Evolutionary conservation across 192 early-diverging fungal genomes (phyloP).

Genomic region (Geranomyces variabilis): DNA sequence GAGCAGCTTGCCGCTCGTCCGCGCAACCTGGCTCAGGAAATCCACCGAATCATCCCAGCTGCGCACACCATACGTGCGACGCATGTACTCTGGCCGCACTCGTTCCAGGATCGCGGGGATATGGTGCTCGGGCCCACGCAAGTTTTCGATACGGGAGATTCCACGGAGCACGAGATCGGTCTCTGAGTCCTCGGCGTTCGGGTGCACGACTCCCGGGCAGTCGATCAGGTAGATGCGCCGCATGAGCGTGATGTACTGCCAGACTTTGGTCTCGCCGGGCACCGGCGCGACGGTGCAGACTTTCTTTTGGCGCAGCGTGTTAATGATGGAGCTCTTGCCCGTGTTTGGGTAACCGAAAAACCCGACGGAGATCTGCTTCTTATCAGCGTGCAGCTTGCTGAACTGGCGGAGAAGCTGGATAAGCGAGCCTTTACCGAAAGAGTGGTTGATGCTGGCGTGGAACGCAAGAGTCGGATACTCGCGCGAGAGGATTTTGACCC

Average conservation of each 20-base stretch:
- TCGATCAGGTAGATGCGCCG: slow-evolving; percentile 98
- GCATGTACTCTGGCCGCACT: slow-evolving; percentile 88
- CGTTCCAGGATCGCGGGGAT: slow-evolving; percentile 80
- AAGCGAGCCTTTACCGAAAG: slow-evolving; percentile 97
- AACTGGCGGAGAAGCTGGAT: slow-evolving; percentile 99
- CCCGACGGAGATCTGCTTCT: slow-evolving; percentile 98
- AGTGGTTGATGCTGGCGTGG: slow-evolving; percentile 97
- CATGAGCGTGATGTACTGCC: slow-evolving; percentile 99
- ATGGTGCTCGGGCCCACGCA: slow-evolving; percentile 86
- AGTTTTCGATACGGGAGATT: slow-evolving; percentile 91
- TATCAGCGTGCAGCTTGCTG: slow-evolving; percentile 89
- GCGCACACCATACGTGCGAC: slow-evolving; percentile 87
- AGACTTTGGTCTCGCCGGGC: slow-evolving; percentile 97
- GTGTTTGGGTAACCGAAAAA: slow-evolving; percentile 99
- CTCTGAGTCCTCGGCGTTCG: slow-evolving; percentile 83
- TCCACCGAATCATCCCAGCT: slow-evolving; percentile 87
- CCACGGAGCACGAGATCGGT: slow-evolving; percentile 97
- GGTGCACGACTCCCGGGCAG: slow-evolving; percentile 97
- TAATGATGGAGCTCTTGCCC: slow-evolving; percentile 98
- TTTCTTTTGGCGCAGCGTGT: slow-evolving; percentile 93
- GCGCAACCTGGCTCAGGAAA: slow-evolving; percentile 87
- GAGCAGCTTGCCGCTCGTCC: slow-evolving; percentile 84
- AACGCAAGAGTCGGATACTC: slow-evolving; percentile 97
- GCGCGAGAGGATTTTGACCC: slow-evolving; percentile 89
- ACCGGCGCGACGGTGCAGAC: slow-evolving; percentile 98